Evolutionary conservation across 2,329 filamentous ascomycete genomes (phyloP).

Genomic region (Ceratocystiopsis sp.): DNA sequence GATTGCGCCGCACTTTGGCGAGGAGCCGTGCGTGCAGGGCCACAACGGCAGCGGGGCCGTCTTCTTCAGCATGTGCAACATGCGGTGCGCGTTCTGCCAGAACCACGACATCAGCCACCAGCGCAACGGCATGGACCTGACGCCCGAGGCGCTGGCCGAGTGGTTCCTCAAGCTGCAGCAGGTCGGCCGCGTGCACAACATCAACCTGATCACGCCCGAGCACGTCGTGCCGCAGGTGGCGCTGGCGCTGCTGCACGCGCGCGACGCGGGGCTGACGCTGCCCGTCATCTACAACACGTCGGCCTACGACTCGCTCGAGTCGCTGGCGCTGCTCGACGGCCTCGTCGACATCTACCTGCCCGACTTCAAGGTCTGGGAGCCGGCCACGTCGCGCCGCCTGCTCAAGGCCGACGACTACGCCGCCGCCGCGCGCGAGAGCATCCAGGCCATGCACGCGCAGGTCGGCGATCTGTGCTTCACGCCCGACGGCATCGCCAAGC

Average conservation of each 20-base stretch:
- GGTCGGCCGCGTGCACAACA: slow-evolving; percentile 70
- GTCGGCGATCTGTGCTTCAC: slow-evolving; percentile 76
- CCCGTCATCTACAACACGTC: slow-evolving; percentile 79
- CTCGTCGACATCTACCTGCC: slow-evolving; percentile 77
- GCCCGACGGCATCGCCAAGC: slow-evolving; percentile 62
- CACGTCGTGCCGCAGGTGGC: slow-evolving; percentile 75
- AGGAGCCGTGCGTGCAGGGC: slow-evolving; percentile 71
- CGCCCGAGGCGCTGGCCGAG: slow-evolving; percentile 56
- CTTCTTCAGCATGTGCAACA: slow-evolving; percentile 53
- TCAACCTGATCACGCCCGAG: slow-evolving; percentile 75
- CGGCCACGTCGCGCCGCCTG: slow-evolving; percentile 47
- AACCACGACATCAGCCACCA: slow-evolving; percentile 74
- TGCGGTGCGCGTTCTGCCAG: slow-evolving; percentile 62
- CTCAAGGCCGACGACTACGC: slow-evolving; percentile 68
- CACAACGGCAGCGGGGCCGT: slow-evolving; percentile 66
- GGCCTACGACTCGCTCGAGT: slow-evolving; percentile 59
- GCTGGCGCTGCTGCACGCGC: slow-evolving; percentile 56
- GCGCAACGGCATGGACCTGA: slow-evolving; percentile 63
- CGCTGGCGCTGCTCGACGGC: slow-evolving; percentile 56
- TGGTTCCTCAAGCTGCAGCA: slow-evolving; percentile 76
- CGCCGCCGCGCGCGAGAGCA: slow-evolving; percentile 53
- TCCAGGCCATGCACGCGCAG: slow-evolving; percentile 64
- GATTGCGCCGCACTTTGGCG: slow-evolving; percentile 72
- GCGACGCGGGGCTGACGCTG: slow-evolving; percentile 48
- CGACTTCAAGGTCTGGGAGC: slow-evolving; percentile 71